Base-by-base conservation (phyloP, 2,329 filamentous ascomycete species). In the Bisporella sp. region DNA sequence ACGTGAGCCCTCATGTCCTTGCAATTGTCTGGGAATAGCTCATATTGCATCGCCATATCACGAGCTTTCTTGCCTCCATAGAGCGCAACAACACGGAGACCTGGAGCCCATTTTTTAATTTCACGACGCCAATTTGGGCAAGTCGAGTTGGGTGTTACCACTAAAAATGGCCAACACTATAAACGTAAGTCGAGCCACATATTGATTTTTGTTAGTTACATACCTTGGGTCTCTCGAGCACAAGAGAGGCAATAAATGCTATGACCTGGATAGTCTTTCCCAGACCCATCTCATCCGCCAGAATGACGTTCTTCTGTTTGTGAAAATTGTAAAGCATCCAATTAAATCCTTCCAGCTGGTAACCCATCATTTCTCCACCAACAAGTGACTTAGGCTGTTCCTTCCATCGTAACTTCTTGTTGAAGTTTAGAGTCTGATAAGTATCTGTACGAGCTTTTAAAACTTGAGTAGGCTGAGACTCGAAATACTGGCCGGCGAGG, bases 51-150 rank as follows among this genome's bases (percentile, higher is more conserved):
- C 0, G 89, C 85, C 52, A 95, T 78, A 37, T 87, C 81, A 57
- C 93, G 86, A 12, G 90, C 77, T 45, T 78, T 76, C 46, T 76
- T 78, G 12, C 85, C 85, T 43, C 93, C 93, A 65, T 95, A 95
- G 65, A 93, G 97, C 0, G 90, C 85, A n/a, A 96, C 90, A 5
- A 95, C 90, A 41, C 90, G 82, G 35, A 97, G 71, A 5, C 80
- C 81, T 1, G 92, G 92, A 0, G 87, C 84, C 92, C 92, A 99
- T 58, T 87, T 84, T 71, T 95, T 95, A 67, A 97, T 89, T 65
- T 99, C 93, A 45, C 92, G 84, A 5, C 92, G 86, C 92, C 93
- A 99, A 65, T 99, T 99, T n/a, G 90, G 82, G 66, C 90, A 95
- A 0, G 93, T 99, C 0, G 92, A 85, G 64, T 97, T 97, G 0